Percentiles rank a stretch among this genome's conserved stretches.
These are phyloP conservation scores for Amaranthus tricolor DNA, from an alignment of 179 eudicot species.

Conservation along the genomic window DNA sequence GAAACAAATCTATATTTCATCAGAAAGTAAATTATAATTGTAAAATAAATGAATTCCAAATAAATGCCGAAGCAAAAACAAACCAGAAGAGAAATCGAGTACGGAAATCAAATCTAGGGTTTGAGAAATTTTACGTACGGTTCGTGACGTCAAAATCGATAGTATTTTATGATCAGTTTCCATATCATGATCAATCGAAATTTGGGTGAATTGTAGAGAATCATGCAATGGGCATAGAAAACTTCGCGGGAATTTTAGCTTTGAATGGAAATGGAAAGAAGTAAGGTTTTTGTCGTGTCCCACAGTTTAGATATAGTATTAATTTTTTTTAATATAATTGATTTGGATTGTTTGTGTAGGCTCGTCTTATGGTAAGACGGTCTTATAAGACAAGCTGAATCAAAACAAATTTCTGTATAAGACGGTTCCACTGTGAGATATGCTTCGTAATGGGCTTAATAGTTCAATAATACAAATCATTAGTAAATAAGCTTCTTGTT, in stretches of 20 bases:
- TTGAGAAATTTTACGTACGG: conserved; percentile 3
- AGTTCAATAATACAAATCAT: too few relatives aligned
- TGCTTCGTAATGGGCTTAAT: too few relatives aligned
- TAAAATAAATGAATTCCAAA: not conserved
- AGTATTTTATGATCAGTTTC: not conserved
- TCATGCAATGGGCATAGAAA: not conserved
- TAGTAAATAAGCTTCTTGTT: too few relatives aligned
- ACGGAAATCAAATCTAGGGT: conserved; percentile 9
- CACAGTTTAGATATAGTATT: too few relatives aligned
- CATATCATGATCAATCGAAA: not conserved
- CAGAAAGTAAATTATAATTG: too few relatives aligned
- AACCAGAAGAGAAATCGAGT: not conserved
- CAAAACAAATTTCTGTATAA: too few relatives aligned
- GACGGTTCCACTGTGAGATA: too few relatives aligned
- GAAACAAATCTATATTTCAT: not conserved
- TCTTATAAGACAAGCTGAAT: too few relatives aligned
- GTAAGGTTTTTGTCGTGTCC: not conserved
- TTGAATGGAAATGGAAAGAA: not conserved
- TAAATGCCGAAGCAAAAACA: not conserved
- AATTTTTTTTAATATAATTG: too few relatives aligned
- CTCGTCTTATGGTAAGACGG: too few relatives aligned
- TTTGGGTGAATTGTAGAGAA: not conserved
- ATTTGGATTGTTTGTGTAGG: too few relatives aligned
- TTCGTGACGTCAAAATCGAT: not conserved
- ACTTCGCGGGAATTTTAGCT: not conserved